Base-by-base conservation (phyloP, 176 grass and related monocot species). In the Phoenix dactylifera region DNA sequence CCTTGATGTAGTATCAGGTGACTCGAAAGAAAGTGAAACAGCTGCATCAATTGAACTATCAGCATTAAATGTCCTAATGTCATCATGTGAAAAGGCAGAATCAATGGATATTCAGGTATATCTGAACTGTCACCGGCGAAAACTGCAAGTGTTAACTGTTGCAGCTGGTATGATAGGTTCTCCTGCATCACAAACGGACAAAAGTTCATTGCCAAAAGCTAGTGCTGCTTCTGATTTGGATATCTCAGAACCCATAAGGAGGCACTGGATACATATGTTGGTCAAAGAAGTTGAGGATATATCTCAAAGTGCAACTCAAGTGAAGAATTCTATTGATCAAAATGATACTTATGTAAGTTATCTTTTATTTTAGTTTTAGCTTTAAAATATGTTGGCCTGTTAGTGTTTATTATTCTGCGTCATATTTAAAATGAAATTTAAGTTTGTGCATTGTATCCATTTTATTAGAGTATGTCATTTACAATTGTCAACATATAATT, bases 41-140 rank as follows among this genome's bases (percentile, higher is more conserved):
- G 83, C 57, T 72, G 80, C 87, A 68, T 75, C 83, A 58, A 72
- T 96, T 71, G 86, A 96, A 62, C 23, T 87, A 75, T 72, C 80
- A 58, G 86, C 91, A 26, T 70, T 96, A 75, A 78, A 96, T 85
- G 75, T 87, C 59, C 82, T 96, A 69, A 82, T 96, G 74, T 87
- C 80, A 66, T 83, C 86, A 71, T 96, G 86, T 72, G 86, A 90
- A 79, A 96, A 85, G 53, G 77, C 72, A 67, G 85, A 90, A 74
- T 70, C 77, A 67, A 79, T 90, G 77, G 83, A 90, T 50, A 79
- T 90, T 65, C 54, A 77, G 70, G 57, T 90, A 51, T 96, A 96
- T 82, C 76, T 96, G 67, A 81, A 96, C 62, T 96, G 86, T 62
- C 77, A 76, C 51, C 65, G 82, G 64, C 81, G 91, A 52, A 96